These are phyloP conservation scores for Pichia sp. DNA, from an alignment of 1,139 yeast species.

Conservation along the genomic window DNA sequence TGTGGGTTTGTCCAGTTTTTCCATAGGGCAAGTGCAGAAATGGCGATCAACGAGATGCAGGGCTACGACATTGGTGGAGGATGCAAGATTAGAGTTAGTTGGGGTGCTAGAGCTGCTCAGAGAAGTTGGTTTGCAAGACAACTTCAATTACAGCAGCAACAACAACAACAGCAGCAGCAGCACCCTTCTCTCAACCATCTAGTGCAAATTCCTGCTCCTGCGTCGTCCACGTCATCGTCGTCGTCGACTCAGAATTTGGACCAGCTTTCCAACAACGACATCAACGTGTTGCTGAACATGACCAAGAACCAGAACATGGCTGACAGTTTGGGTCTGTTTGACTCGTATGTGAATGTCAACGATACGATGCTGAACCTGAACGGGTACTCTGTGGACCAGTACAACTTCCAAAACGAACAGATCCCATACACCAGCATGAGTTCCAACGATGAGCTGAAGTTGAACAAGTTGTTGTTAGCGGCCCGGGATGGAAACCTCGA, in stretches of 20 bases:
- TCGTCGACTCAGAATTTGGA: not conserved
- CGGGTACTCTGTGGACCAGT: conserved; percentile 18
- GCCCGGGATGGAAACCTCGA: conserved; percentile 32
- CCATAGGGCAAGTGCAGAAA: conserved; percentile 64
- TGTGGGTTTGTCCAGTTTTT: conserved; percentile 70
- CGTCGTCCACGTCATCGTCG: conserved; percentile 23
- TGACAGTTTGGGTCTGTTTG: conserved; percentile 19
- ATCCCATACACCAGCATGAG: conserved; percentile 25
- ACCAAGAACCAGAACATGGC: conserved; percentile 16
- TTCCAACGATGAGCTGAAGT: conserved; percentile 25
- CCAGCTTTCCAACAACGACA: conserved; percentile 19
- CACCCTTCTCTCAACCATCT: conserved; percentile 9
- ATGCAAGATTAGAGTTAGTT: conserved; percentile 60
- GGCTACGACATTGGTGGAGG: conserved; percentile 65
- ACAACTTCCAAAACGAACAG: conserved; percentile 22
- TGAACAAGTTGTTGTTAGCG: conserved; percentile 31
- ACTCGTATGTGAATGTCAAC: conserved; percentile 16
- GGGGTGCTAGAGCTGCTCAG: conserved; percentile 52
- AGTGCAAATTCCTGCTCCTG: not conserved
- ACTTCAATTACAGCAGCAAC: conserved; percentile 28
- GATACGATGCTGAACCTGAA: conserved; percentile 16
- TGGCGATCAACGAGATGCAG: conserved; percentile 68
- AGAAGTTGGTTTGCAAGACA: conserved; percentile 34
- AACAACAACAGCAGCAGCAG: conserved; percentile 24
- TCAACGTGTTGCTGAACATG: conserved; percentile 15